These are phyloP conservation scores for Geotrichum ghanense DNA, from an alignment of 805 yeast genomes.

Conservation along the genomic window DNA sequence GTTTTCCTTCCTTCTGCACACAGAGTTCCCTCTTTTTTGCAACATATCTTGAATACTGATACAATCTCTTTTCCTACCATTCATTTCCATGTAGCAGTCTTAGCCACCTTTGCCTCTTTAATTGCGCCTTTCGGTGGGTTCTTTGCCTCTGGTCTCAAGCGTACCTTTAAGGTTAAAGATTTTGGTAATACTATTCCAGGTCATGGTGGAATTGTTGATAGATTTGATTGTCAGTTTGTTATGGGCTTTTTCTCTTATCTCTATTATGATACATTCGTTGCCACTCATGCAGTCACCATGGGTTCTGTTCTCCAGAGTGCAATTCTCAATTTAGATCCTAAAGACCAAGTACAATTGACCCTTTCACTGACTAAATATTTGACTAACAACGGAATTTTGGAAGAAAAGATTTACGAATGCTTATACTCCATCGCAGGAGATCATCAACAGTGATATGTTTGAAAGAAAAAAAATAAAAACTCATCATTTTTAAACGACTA, in stretches of 20 bases:
- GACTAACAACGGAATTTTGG: constrained; percentile 20
- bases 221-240: constrained; percentile 94
- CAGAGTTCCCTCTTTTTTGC: constrained; percentile 53
- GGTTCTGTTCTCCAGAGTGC: constrained; percentile 68
- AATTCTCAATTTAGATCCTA: constrained; percentile 53
- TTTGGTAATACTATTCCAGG: constrained; percentile 98
- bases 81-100: constrained; percentile 73
- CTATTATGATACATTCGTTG: constrained; percentile 85
- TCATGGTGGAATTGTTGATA: constrained; percentile 95
- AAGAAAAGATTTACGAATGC: constrained; percentile 7
- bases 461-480: no score
- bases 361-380: constrained; percentile 48
- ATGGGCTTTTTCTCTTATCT: constrained; percentile 94
- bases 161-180: constrained; percentile 93
- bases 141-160: constrained; percentile 93
- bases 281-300: constrained; percentile 45
- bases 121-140: constrained; percentile 99
- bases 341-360: constrained; percentile 54
- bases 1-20: constrained; percentile 76
- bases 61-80: constrained; percentile 67
- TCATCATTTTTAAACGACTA: no score
- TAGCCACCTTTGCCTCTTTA: constrained; percentile 91
- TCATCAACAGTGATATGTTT: no score
- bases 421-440: background rate
- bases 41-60: constrained; percentile 35